Evolutionary conservation across 2,329 filamentous ascomycete genomes (phyloP), one percentile per base, ranked within the genome.

Genomic region (Penicillium aurantiogriseum): DNA sequence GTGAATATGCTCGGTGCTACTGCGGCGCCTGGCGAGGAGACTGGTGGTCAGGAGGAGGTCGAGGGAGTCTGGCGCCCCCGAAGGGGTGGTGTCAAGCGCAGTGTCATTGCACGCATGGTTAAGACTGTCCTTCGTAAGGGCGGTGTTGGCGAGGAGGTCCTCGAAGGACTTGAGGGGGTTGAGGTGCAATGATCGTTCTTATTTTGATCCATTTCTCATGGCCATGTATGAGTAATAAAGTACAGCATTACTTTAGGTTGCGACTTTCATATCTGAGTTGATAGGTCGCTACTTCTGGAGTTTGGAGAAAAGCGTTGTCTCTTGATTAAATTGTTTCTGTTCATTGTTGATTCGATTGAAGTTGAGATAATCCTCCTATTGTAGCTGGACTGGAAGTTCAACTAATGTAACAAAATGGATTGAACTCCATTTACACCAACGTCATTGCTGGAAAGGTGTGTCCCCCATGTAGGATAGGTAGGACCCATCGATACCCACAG

Each of bases 31-130:
- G 76, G 46, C 4, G 39, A 78, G 47, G 77, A 77, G 56, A 75
- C 79, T 35, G 69, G 75, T 59, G 84, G 85, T 42, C 80, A 84
- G 54, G 77, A 83, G 31, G 87, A 89, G 4, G 73, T 77, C 23
- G 70, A 79, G 58, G 88, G 90, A 2, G 90, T 96, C 29, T 97
- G 93, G 93, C 89, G 85, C 68, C 89, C 92, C 39, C 89, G 90
- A 33, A 76, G 92, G 33, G 93, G 93, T 39, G 93, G 93, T 2
- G 86, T 93, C 38, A 92, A 90, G 78, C 85, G 91, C 67, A 80
- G 77, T 5, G 79, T 94, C 19, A 77, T 97, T 63, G 83, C 86
- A 51, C 81, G 83, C 52, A 90, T 97, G 77, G 85, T 95, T 59
- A 85, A 88, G 71, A 85, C 88, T 71, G 89, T 92, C 33, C 74